Conservation (phyloP, 1,284 basidiomycete genomes). For the Rhodotorula sp. region DNA sequence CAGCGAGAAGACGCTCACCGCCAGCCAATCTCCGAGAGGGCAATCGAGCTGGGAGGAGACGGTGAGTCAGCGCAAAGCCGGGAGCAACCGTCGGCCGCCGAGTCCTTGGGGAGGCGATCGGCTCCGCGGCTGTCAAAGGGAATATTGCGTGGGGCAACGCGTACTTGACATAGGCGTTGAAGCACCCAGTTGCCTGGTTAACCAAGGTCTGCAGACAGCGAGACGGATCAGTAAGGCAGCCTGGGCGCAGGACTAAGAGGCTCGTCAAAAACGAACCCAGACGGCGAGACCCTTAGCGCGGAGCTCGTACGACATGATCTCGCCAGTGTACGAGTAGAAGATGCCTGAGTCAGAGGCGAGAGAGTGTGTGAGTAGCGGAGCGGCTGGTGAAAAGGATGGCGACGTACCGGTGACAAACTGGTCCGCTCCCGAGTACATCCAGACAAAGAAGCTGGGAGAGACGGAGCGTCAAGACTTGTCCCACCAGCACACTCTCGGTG, state of each 20-base stretch:
- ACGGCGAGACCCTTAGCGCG: background rate
- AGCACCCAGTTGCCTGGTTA: slow-evolving; percentile 43
- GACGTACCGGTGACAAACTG: slow-evolving; percentile 42
- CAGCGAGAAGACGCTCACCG: too few species aligned
- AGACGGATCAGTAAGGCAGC: slow-evolving; percentile 52
- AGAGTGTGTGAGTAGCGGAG: too few species aligned
- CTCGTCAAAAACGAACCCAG: too few species aligned
- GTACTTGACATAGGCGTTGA: slow-evolving; percentile 51
- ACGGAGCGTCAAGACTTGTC: background rate
- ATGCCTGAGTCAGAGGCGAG: background rate
- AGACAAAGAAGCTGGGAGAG: slow-evolving; percentile 49
- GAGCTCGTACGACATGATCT: slow-evolving; percentile 45
- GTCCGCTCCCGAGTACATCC: slow-evolving; percentile 50
- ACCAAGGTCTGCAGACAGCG: slow-evolving; percentile 48
- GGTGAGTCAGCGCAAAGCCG: too few species aligned
- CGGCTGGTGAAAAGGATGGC: too few species aligned
- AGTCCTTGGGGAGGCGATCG: too few species aligned
- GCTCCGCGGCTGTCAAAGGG: too few species aligned
- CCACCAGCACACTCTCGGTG: too few species aligned
- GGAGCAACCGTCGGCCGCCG: too few species aligned
- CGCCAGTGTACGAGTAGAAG: slow-evolving; percentile 44
- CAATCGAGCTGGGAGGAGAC: too few species aligned
- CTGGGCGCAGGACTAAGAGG: slow-evolving; percentile 48
- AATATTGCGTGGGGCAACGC: too few species aligned
- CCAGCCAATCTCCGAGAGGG: slow-evolving; percentile 49